Conservation (phyloP, 257 asterid genomes). For the Paulownia fortunei region DNA sequence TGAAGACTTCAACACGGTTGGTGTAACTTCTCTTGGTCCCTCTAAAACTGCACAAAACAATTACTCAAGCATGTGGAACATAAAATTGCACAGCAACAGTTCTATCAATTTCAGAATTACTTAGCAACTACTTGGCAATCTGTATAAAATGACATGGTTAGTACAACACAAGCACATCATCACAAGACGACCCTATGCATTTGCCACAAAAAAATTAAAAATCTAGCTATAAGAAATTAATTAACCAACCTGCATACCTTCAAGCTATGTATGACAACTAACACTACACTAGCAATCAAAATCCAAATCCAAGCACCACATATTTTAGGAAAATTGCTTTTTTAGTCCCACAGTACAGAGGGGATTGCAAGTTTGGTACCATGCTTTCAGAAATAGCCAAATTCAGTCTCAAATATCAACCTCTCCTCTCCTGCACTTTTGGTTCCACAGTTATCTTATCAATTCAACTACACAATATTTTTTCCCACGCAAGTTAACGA, state of each 20-base stretch:
- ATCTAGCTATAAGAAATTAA: neutral
- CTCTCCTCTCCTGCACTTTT: neutral
- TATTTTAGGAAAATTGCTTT: neutral
- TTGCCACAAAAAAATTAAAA: neutral
- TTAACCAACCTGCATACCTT: neutral
- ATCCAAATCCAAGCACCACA: neutral
- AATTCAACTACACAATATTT: neutral
- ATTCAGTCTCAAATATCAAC: neutral
- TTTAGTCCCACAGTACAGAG: neutral
- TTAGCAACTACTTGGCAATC: neutral
- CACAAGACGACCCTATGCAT: no score
- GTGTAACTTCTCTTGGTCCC: conserved; percentile 91
- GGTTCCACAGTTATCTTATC: neutral
- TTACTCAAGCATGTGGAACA: conserved; percentile 22
- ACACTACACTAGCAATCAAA: neutral
- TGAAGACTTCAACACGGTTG: conserved; percentile 72
- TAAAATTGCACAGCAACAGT: neutral
- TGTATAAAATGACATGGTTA: neutral
- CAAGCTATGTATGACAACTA: neutral
- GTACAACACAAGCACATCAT: neutral
- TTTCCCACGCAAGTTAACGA: neutral
- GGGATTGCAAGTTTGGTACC: neutral
- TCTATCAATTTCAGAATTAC: neutral
- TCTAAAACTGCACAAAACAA: conserved; percentile 70
- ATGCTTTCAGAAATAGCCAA: neutral